Conservation (phyloP, 192 early-diverging fungal genomes). For the Entomortierella lignicola region DNA sequence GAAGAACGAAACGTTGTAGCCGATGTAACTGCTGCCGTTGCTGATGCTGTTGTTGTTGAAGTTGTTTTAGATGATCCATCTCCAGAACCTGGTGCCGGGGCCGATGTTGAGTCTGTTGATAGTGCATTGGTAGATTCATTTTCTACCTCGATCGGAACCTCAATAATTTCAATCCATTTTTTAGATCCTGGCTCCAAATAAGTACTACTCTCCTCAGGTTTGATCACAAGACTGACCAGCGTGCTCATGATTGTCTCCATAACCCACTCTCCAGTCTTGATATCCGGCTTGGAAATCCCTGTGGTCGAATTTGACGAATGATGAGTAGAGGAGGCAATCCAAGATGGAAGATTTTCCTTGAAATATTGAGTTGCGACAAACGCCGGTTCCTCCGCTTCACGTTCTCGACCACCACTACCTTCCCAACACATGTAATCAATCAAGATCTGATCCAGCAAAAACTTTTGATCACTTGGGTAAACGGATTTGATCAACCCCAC, state of each 20-base stretch:
- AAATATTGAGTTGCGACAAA: background rate
- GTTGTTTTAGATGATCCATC: background rate
- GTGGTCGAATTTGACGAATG: background rate
- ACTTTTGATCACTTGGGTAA: conserved; percentile 50
- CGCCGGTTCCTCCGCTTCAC: conserved; percentile 6
- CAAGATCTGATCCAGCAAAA: conserved; percentile 41
- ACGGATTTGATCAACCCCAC: conserved; percentile 34
- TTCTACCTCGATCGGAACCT: background rate
- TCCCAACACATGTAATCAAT: conserved; percentile 48
- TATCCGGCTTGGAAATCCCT: background rate
- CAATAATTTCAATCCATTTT: conserved; percentile 29
- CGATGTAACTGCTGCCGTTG: background rate
- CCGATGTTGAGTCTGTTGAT: background rate
- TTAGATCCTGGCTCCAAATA: conserved; percentile 25
- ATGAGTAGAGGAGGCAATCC: background rate
- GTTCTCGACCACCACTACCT: conserved; percentile 2
- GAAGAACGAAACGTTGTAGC: background rate
- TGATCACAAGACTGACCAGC: conserved; percentile 40
- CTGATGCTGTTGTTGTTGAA: background rate
- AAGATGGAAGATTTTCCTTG: background rate
- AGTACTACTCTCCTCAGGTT: conserved; percentile 32
- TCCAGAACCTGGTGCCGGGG: background rate
- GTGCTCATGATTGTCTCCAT: conserved; percentile 41
- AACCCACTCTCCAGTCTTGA: conserved; percentile 18
- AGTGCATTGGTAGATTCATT: background rate